phyloP scores from a whole-genome alignment of 805 yeast genomes.

The Dipodascopsis tothii region DNA sequence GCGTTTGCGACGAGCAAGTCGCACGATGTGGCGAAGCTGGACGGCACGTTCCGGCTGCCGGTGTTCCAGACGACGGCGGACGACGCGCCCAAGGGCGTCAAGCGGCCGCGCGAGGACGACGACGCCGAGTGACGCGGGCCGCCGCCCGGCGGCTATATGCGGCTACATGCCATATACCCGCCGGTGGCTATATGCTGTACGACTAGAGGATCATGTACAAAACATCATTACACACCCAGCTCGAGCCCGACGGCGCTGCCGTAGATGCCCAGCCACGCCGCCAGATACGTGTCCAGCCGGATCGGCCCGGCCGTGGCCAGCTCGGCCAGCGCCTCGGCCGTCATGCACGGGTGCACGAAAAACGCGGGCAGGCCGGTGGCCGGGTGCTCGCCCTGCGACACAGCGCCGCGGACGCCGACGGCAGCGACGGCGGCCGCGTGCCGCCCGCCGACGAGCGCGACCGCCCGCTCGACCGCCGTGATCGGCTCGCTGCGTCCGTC shows the following conservation, averaged over 20 bases:
- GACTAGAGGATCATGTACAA: too few relatives aligned
- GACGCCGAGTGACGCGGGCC: constrained; percentile 1
- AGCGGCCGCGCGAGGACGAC: constrained; percentile 9
- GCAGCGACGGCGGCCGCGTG: background rate
- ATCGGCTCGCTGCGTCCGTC: constrained; percentile 1
- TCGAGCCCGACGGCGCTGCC: constrained; percentile 14
- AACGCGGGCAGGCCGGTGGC: constrained; percentile 8
- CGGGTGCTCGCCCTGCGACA: constrained; percentile 21
- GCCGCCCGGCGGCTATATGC: too few relatives aligned
- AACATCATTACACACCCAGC: too few relatives aligned
- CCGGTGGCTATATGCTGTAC: too few relatives aligned
- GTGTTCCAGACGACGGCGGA: constrained; percentile 11
- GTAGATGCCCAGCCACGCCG: constrained; percentile 17
- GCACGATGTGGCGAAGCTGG: constrained; percentile 28
- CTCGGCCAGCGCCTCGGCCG: constrained; percentile 13
- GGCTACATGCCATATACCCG: too few relatives aligned
- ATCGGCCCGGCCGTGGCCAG: constrained; percentile 5
- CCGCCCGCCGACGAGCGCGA: background rate
- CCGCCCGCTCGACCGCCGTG: constrained; percentile 8
- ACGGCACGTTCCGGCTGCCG: constrained; percentile 27
- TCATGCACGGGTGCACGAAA: constrained; percentile 21
- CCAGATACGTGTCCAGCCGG: constrained; percentile 8
- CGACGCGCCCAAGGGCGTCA: constrained; percentile 6
- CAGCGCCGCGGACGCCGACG: constrained; percentile 2
- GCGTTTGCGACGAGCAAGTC: constrained; percentile 30